Evolutionary conservation across 805 yeast species (phyloP).

Genomic region (Saccharomycopsis fibuligera): DNA sequence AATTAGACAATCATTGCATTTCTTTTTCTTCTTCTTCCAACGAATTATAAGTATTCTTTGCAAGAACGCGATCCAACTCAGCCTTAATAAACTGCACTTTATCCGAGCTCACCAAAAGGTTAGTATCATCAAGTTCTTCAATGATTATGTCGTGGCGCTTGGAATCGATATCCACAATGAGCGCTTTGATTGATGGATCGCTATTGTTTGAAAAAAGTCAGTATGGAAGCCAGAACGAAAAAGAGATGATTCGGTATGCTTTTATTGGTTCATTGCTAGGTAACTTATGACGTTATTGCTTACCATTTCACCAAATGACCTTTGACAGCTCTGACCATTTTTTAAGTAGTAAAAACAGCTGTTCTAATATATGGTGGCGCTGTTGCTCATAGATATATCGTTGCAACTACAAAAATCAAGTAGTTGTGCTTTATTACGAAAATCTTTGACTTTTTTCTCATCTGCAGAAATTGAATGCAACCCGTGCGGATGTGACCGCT

Average conservation of each 20-base stretch:
- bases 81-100: constrained; percentile 70
- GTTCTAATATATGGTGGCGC: too few relatives aligned
- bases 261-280: too few relatives aligned
- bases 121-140: constrained; percentile 88
- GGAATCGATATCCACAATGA: constrained; percentile 77
- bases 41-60: constrained; percentile 64
- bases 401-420: too few relatives aligned
- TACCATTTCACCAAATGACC: constrained; percentile 20
- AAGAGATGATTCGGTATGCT: too few relatives aligned
- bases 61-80: constrained; percentile 68
- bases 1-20: too few relatives aligned
- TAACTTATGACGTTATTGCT: too few relatives aligned
- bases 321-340: constrained; percentile 19
- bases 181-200: constrained; percentile 89
- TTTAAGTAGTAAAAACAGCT: too few relatives aligned
- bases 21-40: constrained; percentile 65
- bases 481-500: too few relatives aligned
- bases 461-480: too few relatives aligned
- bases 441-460: too few relatives aligned
- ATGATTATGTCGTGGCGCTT: constrained; percentile 63
- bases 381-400: too few relatives aligned
- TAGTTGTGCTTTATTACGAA: too few relatives aligned
- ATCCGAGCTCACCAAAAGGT: constrained; percentile 70
- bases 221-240: not conserved
- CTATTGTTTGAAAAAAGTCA: constrained; percentile 28